phyloP scores from a whole-genome alignment of 2,329 filamentous ascomycete genomes.

The Trichoderma hamatum region DNA sequence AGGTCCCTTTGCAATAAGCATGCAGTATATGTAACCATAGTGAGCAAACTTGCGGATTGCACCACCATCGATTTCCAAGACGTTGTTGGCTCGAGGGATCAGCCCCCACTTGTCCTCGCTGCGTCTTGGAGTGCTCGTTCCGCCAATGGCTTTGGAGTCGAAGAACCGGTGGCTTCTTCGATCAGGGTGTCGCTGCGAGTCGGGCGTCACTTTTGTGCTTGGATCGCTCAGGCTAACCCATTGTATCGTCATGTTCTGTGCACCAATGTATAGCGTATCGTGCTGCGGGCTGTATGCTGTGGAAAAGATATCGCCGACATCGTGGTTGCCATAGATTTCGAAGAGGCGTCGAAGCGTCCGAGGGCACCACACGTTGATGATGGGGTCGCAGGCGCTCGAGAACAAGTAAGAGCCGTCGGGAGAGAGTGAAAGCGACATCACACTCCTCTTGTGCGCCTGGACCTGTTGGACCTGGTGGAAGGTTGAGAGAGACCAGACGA shows the following conservation, averaged over 20 bases:
- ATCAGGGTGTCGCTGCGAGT: constrained; percentile 71
- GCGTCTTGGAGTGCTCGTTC: constrained; percentile 74
- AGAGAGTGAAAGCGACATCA: constrained; percentile 82
- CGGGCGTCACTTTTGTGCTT: constrained; percentile 59
- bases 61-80: constrained; percentile 78
- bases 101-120: constrained; percentile 60
- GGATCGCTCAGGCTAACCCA: constrained; percentile 80
- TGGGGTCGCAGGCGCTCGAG: constrained; percentile 89
- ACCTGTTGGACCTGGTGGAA: constrained; percentile 79
- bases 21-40: constrained; percentile 94
- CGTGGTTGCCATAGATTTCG: constrained; percentile 90
- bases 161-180: constrained; percentile 86
- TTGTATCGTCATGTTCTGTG: constrained; percentile 93
- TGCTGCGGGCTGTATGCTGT: constrained; percentile 82
- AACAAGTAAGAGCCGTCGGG: constrained; percentile 76
- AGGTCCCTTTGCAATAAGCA: constrained; percentile 78
- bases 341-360: constrained; percentile 74
- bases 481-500: constrained; percentile 86
- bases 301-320: constrained; percentile 94
- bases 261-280: constrained; percentile 85
- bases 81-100: constrained; percentile 57
- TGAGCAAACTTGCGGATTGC: constrained; percentile 89
- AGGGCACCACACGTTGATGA: constrained; percentile 93
- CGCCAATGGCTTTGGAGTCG: constrained; percentile 84
- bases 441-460: constrained; percentile 87